Percentiles rank a stretch among this genome's conserved stretches.
Evolutionary conservation across 169 alveolate species (phyloP).

Genomic region (Miamiensis avidus): DNA sequence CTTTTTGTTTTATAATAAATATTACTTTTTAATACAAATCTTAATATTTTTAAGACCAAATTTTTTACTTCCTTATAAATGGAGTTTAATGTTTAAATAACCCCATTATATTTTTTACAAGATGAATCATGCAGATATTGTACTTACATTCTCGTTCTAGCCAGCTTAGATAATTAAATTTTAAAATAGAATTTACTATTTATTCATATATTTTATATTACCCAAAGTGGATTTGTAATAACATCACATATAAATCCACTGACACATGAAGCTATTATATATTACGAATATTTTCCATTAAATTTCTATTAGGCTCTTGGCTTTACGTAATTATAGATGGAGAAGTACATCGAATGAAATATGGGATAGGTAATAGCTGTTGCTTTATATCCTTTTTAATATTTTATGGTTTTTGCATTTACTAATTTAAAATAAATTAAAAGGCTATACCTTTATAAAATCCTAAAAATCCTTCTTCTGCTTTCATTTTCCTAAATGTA

Average conservation of each 20-base stretch:
- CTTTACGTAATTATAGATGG: slow-evolving; percentile 30
- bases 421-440: no score
- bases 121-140: slow-evolving; percentile 29
- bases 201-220: not conserved
- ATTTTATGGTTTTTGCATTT: not conserved
- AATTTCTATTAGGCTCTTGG: slow-evolving; percentile 20
- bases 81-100: slow-evolving; percentile 9
- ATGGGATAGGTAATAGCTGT: slow-evolving; percentile 38
- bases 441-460: slow-evolving; percentile 38
- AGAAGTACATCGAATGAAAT: slow-evolving; percentile 37
- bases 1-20: slow-evolving; percentile 4
- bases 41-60: not conserved
- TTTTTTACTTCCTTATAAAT: slow-evolving; percentile 32
- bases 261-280: slow-evolving; percentile 22
- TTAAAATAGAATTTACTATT: not conserved
- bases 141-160: slow-evolving; percentile 37
- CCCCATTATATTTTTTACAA: slow-evolving; percentile 13
- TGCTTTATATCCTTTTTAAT: slow-evolving; percentile 36
- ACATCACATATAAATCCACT: slow-evolving; percentile 45
- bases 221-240: slow-evolving; percentile 51
- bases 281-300: not conserved
- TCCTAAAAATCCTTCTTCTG: slow-evolving; percentile 43
- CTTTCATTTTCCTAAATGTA: slow-evolving; percentile 13
- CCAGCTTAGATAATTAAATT: slow-evolving; percentile 11
- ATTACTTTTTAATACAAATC: not conserved